These are phyloP conservation scores for Aureobasidium sp. DNA, from an alignment of 2,329 filamentous ascomycete genomes.

Conservation along the genomic window DNA sequence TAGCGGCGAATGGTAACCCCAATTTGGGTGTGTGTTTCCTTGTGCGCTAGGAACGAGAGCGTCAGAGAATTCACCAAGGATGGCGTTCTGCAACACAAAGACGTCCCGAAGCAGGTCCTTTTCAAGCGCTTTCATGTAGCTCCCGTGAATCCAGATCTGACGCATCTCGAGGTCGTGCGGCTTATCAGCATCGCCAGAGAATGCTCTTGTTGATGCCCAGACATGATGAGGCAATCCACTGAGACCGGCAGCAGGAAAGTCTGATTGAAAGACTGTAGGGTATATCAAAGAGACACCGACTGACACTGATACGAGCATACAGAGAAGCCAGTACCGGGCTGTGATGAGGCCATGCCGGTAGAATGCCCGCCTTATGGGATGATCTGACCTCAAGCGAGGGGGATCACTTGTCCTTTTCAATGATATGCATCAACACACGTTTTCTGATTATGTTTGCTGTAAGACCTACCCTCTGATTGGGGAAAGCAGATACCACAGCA, in stretches of 20 bases:
- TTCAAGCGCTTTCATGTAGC: slow-evolving; percentile 70
- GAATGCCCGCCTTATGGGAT: slow-evolving; percentile 60
- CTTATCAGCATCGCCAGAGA: slow-evolving; percentile 42
- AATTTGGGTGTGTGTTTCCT: slow-evolving; percentile 27
- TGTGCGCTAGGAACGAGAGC: neutral
- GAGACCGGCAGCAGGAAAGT: slow-evolving; percentile 62
- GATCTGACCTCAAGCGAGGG: slow-evolving; percentile 55
- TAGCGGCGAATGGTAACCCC: slow-evolving; percentile 77
- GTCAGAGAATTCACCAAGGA: slow-evolving; percentile 48
- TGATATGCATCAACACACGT: neutral
- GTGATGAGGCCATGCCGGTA: slow-evolving; percentile 63
- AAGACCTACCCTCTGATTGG: slow-evolving; percentile 64
- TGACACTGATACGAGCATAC: slow-evolving; percentile 66
- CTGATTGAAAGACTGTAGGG: slow-evolving; percentile 66
- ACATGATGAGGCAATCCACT: slow-evolving; percentile 71
- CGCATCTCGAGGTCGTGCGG: slow-evolving; percentile 71
- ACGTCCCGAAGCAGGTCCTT: slow-evolving; percentile 58
- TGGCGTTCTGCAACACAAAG: slow-evolving; percentile 61
- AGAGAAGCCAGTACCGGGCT: slow-evolving; percentile 65
- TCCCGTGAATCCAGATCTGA: slow-evolving; percentile 74
- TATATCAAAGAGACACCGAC: slow-evolving; percentile 65
- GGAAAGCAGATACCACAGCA: slow-evolving; percentile 53
- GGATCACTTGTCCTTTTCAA: slow-evolving; percentile 62
- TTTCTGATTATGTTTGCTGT: neutral
- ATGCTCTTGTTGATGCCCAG: slow-evolving; percentile 67